Base-by-base conservation (phyloP, 2,329 filamentous ascomycete species). In the Trichocomaceae sp. region DNA sequence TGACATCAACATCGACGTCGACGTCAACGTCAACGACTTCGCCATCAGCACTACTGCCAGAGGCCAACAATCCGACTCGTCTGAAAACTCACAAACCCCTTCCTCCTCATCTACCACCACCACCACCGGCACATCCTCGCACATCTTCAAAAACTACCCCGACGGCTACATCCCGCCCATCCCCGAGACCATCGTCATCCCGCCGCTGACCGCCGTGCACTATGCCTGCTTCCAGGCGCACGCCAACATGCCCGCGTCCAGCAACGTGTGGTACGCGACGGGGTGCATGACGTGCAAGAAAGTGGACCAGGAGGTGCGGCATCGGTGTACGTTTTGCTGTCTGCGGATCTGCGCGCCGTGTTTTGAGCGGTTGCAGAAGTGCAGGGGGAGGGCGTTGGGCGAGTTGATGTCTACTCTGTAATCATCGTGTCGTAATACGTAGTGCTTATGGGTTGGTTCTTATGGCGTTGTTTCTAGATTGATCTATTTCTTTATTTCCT, bases 211-310 rank as follows among this genome's bases (percentile, higher is more conserved):
- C 37, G 64, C 64, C 48, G 57, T 68, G 13, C 73, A 75, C 51
- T 69, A 64, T 52, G 56, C 60, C 29, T 75, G 73, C 59, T 75
- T 70, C 57, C 70, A 73, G 55, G 64, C 66, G 6, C 73, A 75
- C 50, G 63, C 65, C 12, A 59, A 61, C 0, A 72, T 75, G 66
- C 63, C 62, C 1, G 53, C 60, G 2, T 62, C 67, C n/a, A 64
- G 64, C 46, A 75, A 75, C 56, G 59, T 63, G 52, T 69, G 70
- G 66, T 69, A 71, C 58, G 63, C 72, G 5, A 62, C 73, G 33
- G 72, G 72, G 9, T 75, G 73, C 60, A 74, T 75, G 72, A 67
- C 70, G 3, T 75, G 73, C 57, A 66, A 68, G 35, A 70, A 71
- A 49, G 63, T 65, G 12, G 70, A 74, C 52, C 65, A 63, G 2